phyloP scores from a whole-genome alignment of 2,329 filamentous ascomycete species.

The Geoglossum cookeanum region DNA sequence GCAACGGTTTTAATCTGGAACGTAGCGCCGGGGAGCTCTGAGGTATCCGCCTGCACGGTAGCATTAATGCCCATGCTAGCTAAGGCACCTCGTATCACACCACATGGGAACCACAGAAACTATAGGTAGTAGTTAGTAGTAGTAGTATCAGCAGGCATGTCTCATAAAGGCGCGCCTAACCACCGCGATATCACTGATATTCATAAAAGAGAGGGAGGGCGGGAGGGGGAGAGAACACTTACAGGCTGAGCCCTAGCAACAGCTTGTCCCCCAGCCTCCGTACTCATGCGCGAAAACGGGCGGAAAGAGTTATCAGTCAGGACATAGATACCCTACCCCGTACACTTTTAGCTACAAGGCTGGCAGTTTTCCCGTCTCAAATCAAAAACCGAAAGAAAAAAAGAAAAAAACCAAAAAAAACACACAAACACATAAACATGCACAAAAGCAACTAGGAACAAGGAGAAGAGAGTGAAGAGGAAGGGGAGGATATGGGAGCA shows the following conservation, averaged over 20 bases:
- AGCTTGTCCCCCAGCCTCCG: conserved; percentile 54
- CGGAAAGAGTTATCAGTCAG: conserved; percentile 85
- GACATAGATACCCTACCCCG: conserved; percentile 67
- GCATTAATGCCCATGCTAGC: conserved; percentile 82
- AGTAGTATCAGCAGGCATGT: too few relatives aligned
- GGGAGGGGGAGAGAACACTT: conserved; percentile 11
- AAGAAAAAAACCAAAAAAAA: too few relatives aligned
- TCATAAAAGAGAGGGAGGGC: conserved; percentile 13
- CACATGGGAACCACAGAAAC: conserved; percentile 93
- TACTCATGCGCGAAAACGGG: conserved; percentile 76
- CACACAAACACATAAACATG: not conserved
- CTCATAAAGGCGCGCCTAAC: too few relatives aligned
- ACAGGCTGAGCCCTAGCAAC: conserved; percentile 62
- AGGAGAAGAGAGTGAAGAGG: not conserved
- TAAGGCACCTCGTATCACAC: conserved; percentile 77
- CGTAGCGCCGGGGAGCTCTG: conserved; percentile 67
- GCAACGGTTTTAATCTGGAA: conserved; percentile 87
- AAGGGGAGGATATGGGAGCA: too few relatives aligned
- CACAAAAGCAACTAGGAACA: not conserved
- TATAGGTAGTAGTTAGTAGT: conserved; percentile 17
- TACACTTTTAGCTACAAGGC: not conserved
- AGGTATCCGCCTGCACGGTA: conserved; percentile 78
- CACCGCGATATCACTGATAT: not conserved
- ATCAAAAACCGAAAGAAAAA: too few relatives aligned
- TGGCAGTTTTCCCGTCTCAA: not conserved